Conservation (phyloP, 1,284 basidiomycete species). For the Heterobasidion parviporum region DNA sequence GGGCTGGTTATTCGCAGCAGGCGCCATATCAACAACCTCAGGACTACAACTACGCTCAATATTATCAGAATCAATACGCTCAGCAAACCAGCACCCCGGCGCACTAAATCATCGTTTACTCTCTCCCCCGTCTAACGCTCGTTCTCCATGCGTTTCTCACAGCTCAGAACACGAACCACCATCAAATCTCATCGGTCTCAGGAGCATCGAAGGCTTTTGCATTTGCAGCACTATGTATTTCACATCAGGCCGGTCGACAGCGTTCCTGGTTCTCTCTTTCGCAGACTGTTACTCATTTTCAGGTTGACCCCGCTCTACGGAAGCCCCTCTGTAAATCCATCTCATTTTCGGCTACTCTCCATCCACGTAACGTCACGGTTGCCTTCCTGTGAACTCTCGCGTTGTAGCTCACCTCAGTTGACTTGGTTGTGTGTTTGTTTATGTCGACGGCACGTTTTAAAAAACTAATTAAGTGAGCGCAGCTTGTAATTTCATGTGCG, state of each 20-base stretch:
- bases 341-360: conserved; percentile 6
- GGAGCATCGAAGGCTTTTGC: not conserved
- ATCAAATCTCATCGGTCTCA: not conserved
- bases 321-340: conserved; percentile 5
- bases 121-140: not conserved
- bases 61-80: conserved; percentile 75
- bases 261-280: not conserved
- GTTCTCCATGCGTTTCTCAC: conserved; percentile 12
- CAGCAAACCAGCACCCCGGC: conserved; percentile 54
- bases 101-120: conserved; percentile 21
- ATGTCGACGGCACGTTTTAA: not conserved
- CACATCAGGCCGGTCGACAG: not conserved
- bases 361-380: not conserved
- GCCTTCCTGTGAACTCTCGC: conserved; percentile 4
- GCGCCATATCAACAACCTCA: conserved; percentile 30
- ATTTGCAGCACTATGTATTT: not conserved
- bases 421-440: conserved; percentile 10
- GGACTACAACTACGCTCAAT: conserved; percentile 75
- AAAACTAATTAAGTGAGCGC: too few species aligned
- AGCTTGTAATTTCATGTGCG: too few species aligned
- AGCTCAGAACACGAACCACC: not conserved
- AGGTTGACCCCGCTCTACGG: conserved; percentile 5
- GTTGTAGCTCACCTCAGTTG: conserved; percentile 12
- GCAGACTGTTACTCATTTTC: conserved; percentile 9
- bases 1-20: conserved; percentile 14